Conservation (phyloP, 257 asterid species). For the Przewalskia tangutica region DNA sequence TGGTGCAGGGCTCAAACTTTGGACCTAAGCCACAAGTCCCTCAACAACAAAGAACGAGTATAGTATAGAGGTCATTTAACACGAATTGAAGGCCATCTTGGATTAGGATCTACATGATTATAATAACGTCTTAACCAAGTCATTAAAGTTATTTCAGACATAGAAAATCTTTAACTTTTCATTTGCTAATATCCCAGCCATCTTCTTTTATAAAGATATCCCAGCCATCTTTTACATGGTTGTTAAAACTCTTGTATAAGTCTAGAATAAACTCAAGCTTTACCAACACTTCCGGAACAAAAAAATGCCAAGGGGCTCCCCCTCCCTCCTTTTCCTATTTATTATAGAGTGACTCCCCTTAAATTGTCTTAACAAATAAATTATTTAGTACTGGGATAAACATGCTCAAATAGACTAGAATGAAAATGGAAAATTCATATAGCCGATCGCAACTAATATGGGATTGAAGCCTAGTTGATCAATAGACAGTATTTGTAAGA, state of each 20-base stretch:
- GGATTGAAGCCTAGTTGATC: neutral
- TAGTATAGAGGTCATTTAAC: neutral
- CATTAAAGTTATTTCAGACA: neutral
- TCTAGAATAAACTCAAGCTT: neutral
- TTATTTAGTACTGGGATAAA: neutral
- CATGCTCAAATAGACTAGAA: neutral
- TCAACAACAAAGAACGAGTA: neutral
- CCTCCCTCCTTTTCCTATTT: neutral
- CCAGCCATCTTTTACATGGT: neutral
- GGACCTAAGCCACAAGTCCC: neutral
- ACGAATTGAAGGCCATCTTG: neutral
- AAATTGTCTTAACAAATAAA: neutral
- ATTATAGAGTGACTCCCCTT: neutral
- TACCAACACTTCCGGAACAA: neutral
- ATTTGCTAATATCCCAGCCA: neutral
- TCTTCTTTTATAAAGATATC: neutral
- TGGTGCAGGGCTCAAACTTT: neutral
- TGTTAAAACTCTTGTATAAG: neutral
- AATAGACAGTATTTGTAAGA: neutral
- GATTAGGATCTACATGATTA: neutral
- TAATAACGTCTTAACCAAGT: neutral
- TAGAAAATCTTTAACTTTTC: neutral
- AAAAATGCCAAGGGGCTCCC: neutral
- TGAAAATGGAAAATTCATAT: neutral
- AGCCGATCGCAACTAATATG: neutral